Base-by-base conservation (phyloP, 768 basidiomycete genomes). In the Mrakia hoshinonis region DNA sequence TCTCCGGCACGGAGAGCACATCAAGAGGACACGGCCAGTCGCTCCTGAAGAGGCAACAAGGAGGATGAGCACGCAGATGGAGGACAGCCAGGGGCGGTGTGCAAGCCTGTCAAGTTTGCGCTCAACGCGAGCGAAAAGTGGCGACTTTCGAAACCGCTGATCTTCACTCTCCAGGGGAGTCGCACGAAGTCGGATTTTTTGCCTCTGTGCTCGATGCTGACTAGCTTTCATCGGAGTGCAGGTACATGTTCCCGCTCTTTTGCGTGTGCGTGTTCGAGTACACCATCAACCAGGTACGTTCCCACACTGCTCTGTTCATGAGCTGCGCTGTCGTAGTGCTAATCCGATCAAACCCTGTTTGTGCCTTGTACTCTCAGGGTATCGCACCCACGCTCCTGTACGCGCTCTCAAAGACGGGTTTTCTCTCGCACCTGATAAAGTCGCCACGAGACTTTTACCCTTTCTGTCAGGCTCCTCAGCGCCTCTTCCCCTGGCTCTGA, bases 381-480 rank as follows among this genome's bases (percentile, higher is more conserved):
- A 86, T 97, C 10, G 84, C 91, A 22, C 94, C 95, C 0, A 95
- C 92, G 0, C 82, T 98, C 22, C 79, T 97, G 7, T 98, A 94
- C 77, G 87, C 91, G 6, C 84, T 95, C 13, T 93, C 94, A 0
- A 83, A 84, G 0, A 77, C 82, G 0, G 84, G 85, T 9, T 63
- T 91, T 15, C 82, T 95, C 63, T 85, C 87, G 77, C 85, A 84
- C 77, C 84, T 97, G 72, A 90, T 98, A 69, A 86, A 90, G 76
- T 87, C 86, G 1, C 83, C 92, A 24, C 84, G 92, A 47, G 95
- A 97, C 77, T 98, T 93, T 78, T 97, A 97, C 80, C 93, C 93
- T 1, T 84, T 95, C 49, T 96, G 92, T 91, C 91, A 92, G 87
- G 90, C 88, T 92, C 9, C 79, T 94, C 49, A 91, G 90, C 91